Conservation (phyloP, 371 early-diverging fungal species). For the Haplosporangium sp. region DNA sequence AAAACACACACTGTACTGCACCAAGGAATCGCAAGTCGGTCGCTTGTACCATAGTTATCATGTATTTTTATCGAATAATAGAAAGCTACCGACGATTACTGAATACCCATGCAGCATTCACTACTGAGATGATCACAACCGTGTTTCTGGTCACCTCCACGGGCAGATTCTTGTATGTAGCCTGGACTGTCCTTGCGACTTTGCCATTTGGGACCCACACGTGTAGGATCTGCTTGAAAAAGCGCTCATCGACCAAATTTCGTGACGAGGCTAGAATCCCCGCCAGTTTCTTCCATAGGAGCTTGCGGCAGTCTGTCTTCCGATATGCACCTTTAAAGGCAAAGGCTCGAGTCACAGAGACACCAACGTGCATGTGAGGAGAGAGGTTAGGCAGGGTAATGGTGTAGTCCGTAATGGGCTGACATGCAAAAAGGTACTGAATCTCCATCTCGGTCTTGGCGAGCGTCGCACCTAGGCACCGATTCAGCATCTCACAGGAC, state of each 20-base stretch:
- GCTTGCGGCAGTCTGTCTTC: conserved; percentile 54
- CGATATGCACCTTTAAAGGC: conserved; percentile 58
- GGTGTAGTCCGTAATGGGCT: conserved; percentile 69
- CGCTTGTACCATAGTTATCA: no score
- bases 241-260: conserved; percentile 53
- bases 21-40: no score
- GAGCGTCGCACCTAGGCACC: conserved; percentile 59
- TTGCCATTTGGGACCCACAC: conserved; percentile 66
- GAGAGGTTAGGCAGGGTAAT: conserved; percentile 48
- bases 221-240: conserved; percentile 67
- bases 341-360: conserved; percentile 69
- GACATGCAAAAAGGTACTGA: conserved; percentile 51
- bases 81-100: conserved; percentile 35
- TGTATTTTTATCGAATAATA: no score
- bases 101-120: conserved; percentile 58
- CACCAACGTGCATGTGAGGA: conserved; percentile 53
- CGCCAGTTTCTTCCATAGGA: conserved; percentile 60
- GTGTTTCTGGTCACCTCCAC: conserved; percentile 51
- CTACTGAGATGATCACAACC: conserved; percentile 56
- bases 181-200: conserved; percentile 55
- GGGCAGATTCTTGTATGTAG: conserved; percentile 46
- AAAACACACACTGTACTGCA: no score
- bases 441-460: conserved; percentile 70
- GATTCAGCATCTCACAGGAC: conserved; percentile 62
- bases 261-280: conserved; percentile 57